Evolutionary conservation across 2,329 filamentous ascomycete species (phyloP), one percentile per base, ranked within the genome.

Genomic region (Aspergillus costaricaensis): DNA sequence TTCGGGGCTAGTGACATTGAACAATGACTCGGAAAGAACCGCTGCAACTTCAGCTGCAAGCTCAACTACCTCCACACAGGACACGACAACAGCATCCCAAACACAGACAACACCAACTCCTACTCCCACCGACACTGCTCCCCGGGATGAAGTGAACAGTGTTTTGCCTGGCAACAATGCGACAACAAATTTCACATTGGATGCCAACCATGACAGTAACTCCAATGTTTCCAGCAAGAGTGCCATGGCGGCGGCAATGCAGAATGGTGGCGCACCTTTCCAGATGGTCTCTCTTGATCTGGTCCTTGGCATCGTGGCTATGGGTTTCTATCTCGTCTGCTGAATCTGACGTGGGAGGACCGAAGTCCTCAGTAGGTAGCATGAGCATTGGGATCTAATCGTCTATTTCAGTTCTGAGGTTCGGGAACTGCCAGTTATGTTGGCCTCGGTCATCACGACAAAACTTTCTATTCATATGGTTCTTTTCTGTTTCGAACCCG

Each of bases 1-100:
- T 77, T 83, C 80, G 49, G 82, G 80, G 48, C 79, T 79, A 30
- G 79, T 88, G 71, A 68, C 70, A 32, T 70, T 85, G 49, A 72
- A 48, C 1, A 23, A 60, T 38, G 32, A 74, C 38, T 79, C 79
- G 43, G 19, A 36, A 14, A 36, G 32, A 36, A 5, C 10, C 41
- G 17, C 41, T n/a, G 9, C 8, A 12, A 21, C 17, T 21, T 9
- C 39, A 10, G 47, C 58, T 19, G 17, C 60, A 49, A 4, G 23
- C 55, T 17, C 27, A 36, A 10, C 15, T 38, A 44, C 41, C 17
- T 21, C 41, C 17, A 44, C 41, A 14, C 41, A 44, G 17, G 41
- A 44, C 8, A 21, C n/a, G 32, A 36, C 32, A 19, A 5, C 41
- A 21, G 4, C 41, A 21, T 9, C 39, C 15, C 47, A 49, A 15